Evolutionary conservation across 139 green algal genomes (phyloP).

Genomic region (Eudorina sp.): DNA sequence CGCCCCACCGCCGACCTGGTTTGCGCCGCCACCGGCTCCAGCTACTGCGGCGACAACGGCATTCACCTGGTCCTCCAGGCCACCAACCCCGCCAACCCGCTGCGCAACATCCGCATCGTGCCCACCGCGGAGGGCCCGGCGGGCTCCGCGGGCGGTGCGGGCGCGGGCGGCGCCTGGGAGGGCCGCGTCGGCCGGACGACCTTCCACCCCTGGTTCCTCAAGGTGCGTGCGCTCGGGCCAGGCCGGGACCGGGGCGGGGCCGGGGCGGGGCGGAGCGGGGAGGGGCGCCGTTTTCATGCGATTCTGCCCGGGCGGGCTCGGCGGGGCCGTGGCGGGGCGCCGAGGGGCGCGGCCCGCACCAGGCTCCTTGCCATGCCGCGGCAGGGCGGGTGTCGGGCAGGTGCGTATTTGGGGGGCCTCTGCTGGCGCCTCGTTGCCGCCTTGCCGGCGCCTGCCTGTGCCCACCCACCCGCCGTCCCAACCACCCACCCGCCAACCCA

Average conservation of each 20-base stretch:
- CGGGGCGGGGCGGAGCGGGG: background rate
- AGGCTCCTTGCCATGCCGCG: too few species aligned
- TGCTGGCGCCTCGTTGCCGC: too few species aligned
- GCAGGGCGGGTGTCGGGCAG: too few species aligned
- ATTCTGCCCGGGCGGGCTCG: too few species aligned
- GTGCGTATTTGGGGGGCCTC: too few species aligned
- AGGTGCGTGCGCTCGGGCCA: background rate
- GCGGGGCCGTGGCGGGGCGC: too few species aligned
- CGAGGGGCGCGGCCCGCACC: too few species aligned
- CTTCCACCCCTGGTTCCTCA: constrained; percentile 63
- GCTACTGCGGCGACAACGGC: constrained; percentile 46
- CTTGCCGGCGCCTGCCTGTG: too few species aligned
- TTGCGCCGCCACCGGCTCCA: constrained; percentile 29
- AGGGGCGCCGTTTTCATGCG: too few species aligned
- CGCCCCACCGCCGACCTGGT: constrained; percentile 46
- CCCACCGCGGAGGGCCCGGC: background rate
- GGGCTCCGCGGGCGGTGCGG: constrained; percentile 13
- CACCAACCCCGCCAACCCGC: constrained; percentile 50
- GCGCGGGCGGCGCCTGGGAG: constrained; percentile 50
- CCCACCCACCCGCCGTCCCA: too few species aligned
- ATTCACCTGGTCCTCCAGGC: constrained; percentile 15
- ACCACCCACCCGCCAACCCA: too few species aligned
- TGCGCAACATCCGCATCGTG: constrained; percentile 48
- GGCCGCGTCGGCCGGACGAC: background rate
- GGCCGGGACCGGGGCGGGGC: background rate